Evolutionary conservation across 208 protist species (phyloP), one percentile per base, ranked within the genome.

Genomic region (Leishmania major): DNA sequence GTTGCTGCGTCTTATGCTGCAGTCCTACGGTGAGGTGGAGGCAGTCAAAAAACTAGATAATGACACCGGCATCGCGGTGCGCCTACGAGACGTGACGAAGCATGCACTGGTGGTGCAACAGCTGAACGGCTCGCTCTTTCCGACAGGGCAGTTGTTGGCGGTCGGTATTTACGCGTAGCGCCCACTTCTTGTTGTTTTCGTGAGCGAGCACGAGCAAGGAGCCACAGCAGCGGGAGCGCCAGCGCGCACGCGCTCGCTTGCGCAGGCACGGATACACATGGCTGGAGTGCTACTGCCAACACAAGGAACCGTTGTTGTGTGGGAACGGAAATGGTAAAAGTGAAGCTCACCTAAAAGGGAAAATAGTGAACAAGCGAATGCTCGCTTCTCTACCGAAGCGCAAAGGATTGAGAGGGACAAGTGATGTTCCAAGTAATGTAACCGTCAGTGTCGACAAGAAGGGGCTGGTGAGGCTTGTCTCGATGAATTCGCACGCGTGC

Each of bases 91-190:
- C 77, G 74, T 82, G 2, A 81, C 78, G 3, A 71, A 92, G 72
- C 93, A 96, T 82, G 11, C 78, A 8, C 51, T 90, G 15, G 91
- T 97, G 25, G 89, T 88, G 17, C 93, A 96, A 84, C 88, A 94
- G 60, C 87, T 97, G 19, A 95, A 96, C 77, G 92, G 92, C 5
- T 88, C 88, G 3, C 71, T 94, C 25, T 96, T 97, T 74, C 84
- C 93, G 0, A 95, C 91, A 17, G 95, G 95, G 0, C 88, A 97
- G 64, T 80, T 94, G 71, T 82, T 97, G 47, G 78, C 86, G 4
- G 93, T 90, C 1, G 90, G 87, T 8, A 81, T 96, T 47, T 96
- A 95, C 84, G 82, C 91, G 22, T 97, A 89, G 87, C 0, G 45
- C 66, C 2, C 51, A 25, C 69, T 47, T 8, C 1, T 11, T 53